A percentile compares a stretch with the other conserved stretches of the same genome.
phyloP scores from a whole-genome alignment of 495 filamentous ascomycete genomes.

The Thozetella sp. region DNA sequence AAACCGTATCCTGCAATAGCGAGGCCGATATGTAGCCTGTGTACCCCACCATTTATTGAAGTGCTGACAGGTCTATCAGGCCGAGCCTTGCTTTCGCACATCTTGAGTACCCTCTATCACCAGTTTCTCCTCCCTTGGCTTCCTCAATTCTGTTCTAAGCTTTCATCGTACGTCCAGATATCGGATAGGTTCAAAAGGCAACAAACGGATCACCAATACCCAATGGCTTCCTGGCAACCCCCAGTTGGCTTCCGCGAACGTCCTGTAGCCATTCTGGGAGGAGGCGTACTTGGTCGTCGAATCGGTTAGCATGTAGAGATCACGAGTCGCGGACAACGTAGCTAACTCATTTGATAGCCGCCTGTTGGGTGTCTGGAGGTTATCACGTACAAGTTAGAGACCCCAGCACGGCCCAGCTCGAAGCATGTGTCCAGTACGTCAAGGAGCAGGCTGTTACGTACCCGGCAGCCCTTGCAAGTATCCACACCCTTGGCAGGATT shows the following conservation, averaged over 20 bases:
- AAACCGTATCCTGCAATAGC: too few relatives aligned
- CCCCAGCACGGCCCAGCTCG: conserved; percentile 33
- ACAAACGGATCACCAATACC: not conserved
- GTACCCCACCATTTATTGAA: too few relatives aligned
- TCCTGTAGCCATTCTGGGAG: conserved; percentile 45
- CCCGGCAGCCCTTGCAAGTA: not conserved
- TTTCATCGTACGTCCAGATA: conserved; percentile 6
- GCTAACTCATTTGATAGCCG: not conserved
- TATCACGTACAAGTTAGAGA: conserved; percentile 43
- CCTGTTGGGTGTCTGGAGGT: conserved; percentile 27
- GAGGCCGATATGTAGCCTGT: too few relatives aligned
- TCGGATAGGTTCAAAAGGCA: not conserved
- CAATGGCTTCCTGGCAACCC: conserved; percentile 22
- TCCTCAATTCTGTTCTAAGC: too few relatives aligned
- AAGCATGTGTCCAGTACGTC: conserved; percentile 35
- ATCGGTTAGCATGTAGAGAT: conserved; percentile 34
- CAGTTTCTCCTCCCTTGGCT: too few relatives aligned
- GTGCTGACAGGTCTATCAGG: too few relatives aligned
- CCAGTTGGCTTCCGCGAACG: conserved; percentile 32
- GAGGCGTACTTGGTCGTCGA: conserved; percentile 42
- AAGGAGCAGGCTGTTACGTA: conserved; percentile 1
- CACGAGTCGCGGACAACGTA: conserved; percentile 22
- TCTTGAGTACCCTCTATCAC: too few relatives aligned
- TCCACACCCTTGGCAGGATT: conserved; percentile 4
- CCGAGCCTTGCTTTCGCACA: too few relatives aligned